Conservation (phyloP, 2,329 filamentous ascomycete genomes). For the Colletotrichum paranaense region DNA sequence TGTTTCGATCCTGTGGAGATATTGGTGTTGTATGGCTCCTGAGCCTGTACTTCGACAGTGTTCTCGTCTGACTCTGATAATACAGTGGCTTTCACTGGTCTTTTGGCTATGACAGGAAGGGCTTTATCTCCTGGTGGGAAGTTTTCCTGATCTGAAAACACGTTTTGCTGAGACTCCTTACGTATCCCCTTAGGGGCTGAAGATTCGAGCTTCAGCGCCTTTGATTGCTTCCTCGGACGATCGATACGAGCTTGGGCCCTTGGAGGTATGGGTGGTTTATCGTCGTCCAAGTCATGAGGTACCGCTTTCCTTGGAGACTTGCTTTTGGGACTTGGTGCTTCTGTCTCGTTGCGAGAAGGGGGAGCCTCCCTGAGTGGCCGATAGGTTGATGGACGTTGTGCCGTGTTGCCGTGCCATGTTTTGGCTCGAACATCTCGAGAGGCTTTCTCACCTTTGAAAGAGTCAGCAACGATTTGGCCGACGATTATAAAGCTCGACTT, state of each 20-base stretch:
- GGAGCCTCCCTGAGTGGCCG: not conserved
- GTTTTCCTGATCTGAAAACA: not conserved
- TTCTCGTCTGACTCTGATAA: conserved; percentile 1
- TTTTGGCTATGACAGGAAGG: not conserved
- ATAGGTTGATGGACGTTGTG: conserved; percentile 25
- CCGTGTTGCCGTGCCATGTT: conserved; percentile 29
- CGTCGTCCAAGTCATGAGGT: not conserved
- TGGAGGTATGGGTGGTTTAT: conserved; percentile 9
- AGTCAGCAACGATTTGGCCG: not conserved
- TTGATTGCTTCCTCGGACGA: not conserved
- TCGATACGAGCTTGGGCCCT: conserved; percentile 20
- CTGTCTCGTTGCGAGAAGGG: not conserved
- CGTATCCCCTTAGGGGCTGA: not conserved
- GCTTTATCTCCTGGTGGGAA: not conserved
- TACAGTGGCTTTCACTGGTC: not conserved
- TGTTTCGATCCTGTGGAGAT: not conserved
- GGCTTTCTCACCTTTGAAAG: not conserved
- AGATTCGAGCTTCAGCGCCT: not conserved
- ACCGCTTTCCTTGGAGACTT: not conserved
- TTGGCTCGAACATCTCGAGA: conserved; percentile 17
- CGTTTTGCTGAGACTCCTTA: not conserved
- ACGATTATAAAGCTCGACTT: not conserved
- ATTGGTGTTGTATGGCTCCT: not conserved
- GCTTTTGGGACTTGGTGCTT: conserved; percentile 3
- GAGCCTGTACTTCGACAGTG: not conserved